Percentiles rank a stretch among this genome's conserved stretches.
Conservation (phyloP, 2,329 filamentous ascomycete genomes). For the Diaporthe capsici region DNA sequence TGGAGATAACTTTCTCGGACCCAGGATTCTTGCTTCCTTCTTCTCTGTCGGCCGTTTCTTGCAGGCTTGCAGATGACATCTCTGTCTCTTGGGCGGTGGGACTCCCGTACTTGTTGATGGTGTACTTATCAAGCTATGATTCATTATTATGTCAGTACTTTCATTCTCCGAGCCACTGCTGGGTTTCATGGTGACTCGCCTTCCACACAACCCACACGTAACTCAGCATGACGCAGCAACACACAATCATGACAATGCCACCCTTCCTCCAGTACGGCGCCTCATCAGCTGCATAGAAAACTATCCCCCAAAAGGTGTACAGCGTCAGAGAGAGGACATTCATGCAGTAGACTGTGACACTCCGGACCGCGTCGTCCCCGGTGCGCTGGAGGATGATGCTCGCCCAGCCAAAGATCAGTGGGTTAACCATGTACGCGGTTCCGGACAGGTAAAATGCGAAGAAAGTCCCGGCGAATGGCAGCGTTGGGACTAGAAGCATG, state of each 20-base stretch:
- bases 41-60: not conserved
- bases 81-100: not conserved
- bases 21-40: not conserved
- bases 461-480: constrained; percentile 51
- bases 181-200: too few species aligned
- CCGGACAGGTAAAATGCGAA: constrained; percentile 55
- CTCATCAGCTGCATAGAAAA: constrained; percentile 57
- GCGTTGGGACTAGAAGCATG: constrained; percentile 50
- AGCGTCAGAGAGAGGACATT: constrained; percentile 55
- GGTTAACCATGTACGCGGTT: constrained; percentile 56
- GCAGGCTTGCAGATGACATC: not conserved
- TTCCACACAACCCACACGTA: constrained; percentile 16
- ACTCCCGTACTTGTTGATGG: not conserved
- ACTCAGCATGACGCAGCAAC: not conserved
- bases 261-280: constrained; percentile 55
- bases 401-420: constrained; percentile 55
- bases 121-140: constrained; percentile 12
- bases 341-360: constrained; percentile 57
- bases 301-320: constrained; percentile 62
- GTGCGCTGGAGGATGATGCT: constrained; percentile 53
- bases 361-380: constrained; percentile 57
- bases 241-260: constrained; percentile 21
- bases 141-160: not conserved
- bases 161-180: too few species aligned
- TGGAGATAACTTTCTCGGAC: not conserved